Percentiles rank a stretch among this genome's conserved stretches.
Evolutionary conservation across 352 stramenopile species (phyloP).

Genomic region (Globisporangium cystogenes): DNA sequence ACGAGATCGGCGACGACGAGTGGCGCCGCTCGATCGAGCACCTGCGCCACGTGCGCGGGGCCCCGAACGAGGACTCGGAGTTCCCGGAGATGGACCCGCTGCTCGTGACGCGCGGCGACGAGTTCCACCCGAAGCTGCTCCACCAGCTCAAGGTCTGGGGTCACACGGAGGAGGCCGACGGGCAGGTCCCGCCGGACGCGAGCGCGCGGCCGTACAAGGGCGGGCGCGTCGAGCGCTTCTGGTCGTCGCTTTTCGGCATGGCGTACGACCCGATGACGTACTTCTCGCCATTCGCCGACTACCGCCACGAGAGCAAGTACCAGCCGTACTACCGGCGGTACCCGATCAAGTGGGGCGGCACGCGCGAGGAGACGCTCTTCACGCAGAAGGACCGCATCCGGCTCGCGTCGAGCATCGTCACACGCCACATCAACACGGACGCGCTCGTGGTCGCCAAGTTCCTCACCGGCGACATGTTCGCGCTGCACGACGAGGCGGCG

Average conservation of each 20-base stretch:
- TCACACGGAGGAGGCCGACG: constrained; percentile 72
- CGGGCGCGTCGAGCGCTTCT: constrained; percentile 30
- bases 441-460: constrained; percentile 48
- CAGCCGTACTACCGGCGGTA: constrained; percentile 82
- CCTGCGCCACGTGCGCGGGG: constrained; percentile 44
- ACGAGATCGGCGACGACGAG: constrained; percentile 45
- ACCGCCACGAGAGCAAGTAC: constrained; percentile 61
- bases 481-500: constrained; percentile 75
- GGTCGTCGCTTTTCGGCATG: constrained; percentile 52
- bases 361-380: constrained; percentile 75
- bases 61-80: constrained; percentile 21
- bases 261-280: constrained; percentile 75
- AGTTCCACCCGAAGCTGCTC: constrained; percentile 58
- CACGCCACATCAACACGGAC: constrained; percentile 72
- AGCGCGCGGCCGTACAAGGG: constrained; percentile 23
- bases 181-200: constrained; percentile 46
- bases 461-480: constrained; percentile 74
- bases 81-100: constrained; percentile 73
- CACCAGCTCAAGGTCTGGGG: constrained; percentile 53
- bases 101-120: constrained; percentile 47
- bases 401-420: constrained; percentile 59
- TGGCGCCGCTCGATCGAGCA: constrained; percentile 52
- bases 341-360: constrained; percentile 60
- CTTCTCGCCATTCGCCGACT: constrained; percentile 75
- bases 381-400: constrained; percentile 79